Evolutionary conservation across 78 protist genomes (phyloP).

Genomic region (Corallochytrium limacisporum): DNA sequence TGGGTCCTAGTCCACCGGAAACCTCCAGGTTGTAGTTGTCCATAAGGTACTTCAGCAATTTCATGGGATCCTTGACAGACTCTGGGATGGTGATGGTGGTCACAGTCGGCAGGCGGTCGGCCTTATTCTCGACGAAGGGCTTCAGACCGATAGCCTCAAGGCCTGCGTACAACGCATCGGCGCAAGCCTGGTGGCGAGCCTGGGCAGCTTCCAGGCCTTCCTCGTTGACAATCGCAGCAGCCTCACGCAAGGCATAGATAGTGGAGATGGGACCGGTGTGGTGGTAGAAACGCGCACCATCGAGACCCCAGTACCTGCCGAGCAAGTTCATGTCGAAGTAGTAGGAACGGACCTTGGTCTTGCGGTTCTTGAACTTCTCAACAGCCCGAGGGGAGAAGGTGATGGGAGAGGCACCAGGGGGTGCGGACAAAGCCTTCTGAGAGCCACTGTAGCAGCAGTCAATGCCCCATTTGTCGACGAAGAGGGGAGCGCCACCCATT

Average conservation of each 20-base stretch:
- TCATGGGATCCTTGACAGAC: constrained; percentile 38
- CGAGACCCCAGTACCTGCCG: constrained; percentile 35
- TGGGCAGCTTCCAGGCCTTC: constrained; percentile 41
- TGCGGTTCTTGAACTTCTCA: constrained; percentile 25
- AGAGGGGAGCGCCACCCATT: constrained; percentile 48
- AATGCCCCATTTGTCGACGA: constrained; percentile 40
- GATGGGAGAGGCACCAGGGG: constrained; percentile 50
- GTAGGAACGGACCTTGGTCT: constrained; percentile 38
- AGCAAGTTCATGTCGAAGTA: constrained; percentile 36
- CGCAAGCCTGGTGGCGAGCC: constrained; percentile 32
- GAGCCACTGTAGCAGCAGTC: constrained; percentile 47
- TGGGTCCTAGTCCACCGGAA: constrained; percentile 47
- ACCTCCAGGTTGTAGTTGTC: constrained; percentile 42
- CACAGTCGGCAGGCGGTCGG: constrained; percentile 33
- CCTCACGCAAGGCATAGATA: constrained; percentile 36
- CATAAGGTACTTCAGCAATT: constrained; percentile 17
- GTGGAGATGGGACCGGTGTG: constrained; percentile 45
- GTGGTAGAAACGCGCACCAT: constrained; percentile 29
- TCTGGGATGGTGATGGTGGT: constrained; percentile 39
- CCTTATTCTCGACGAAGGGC: constrained; percentile 10
- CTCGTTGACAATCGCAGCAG: constrained; percentile 15
- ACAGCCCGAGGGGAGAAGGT: constrained; percentile 27
- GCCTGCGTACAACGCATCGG: constrained; percentile 15
- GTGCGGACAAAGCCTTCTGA: constrained; percentile 41
- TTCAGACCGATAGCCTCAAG: constrained; percentile 21